These are phyloP conservation scores for Vitis rupestris DNA, from an alignment of 164 flowering plant genomes.

Conservation along the genomic window DNA sequence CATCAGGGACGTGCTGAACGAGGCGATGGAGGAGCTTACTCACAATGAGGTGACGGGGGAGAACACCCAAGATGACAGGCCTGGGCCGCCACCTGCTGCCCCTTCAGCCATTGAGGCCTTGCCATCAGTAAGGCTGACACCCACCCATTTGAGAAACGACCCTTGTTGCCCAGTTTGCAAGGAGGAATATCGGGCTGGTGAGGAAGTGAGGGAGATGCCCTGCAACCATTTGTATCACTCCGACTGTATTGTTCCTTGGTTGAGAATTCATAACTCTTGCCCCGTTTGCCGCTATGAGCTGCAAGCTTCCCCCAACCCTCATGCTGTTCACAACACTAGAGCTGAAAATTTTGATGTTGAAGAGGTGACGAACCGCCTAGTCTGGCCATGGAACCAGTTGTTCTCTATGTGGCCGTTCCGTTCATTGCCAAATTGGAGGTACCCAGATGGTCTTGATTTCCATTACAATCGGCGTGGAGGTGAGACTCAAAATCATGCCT, in stretches of 20 bases:
- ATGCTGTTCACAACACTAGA: background rate
- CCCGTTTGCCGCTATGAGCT: constrained; percentile 51
- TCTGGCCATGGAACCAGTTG: constrained; percentile 19
- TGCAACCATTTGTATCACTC: constrained; percentile 55
- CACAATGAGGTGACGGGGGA: constrained; percentile 8
- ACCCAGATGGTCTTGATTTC: background rate
- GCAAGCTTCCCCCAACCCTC: background rate
- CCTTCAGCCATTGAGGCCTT: constrained; percentile 30
- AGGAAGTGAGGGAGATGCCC: constrained; percentile 34
- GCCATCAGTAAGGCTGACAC: constrained; percentile 26
- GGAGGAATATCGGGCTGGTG: constrained; percentile 39
- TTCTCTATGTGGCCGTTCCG: constrained; percentile 22
- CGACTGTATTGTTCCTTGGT: constrained; percentile 52
- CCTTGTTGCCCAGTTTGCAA: constrained; percentile 45
- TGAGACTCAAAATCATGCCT: background rate
- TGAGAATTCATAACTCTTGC: constrained; percentile 40
- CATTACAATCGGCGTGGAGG: constrained; percentile 1
- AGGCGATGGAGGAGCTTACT: background rate
- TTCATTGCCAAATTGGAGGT: constrained; percentile 13
- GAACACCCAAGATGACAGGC: constrained; percentile 12
- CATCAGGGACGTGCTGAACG: background rate
- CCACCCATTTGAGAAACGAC: constrained; percentile 18
- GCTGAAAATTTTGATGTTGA: constrained; percentile 7
- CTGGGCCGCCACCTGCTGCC: constrained; percentile 34
- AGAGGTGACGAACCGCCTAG: constrained; percentile 14